These are phyloP conservation scores for Thalassiosira gravida DNA, from an alignment of 352 stramenopile genomes.

Conservation along the genomic window DNA sequence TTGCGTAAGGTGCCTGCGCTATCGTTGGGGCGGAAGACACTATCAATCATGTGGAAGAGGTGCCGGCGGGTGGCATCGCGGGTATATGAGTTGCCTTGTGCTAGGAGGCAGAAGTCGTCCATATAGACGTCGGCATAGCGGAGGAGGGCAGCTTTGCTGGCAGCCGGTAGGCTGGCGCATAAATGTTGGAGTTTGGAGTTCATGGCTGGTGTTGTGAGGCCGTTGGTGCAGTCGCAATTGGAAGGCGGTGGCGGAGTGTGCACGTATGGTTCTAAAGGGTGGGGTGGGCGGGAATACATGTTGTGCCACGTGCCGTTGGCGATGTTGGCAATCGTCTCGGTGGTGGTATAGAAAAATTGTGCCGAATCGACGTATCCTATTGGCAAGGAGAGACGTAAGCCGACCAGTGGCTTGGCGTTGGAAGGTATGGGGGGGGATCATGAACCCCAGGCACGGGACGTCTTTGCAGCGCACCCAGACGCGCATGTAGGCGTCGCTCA, in stretches of 20 bases:
- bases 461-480: constrained; percentile 16
- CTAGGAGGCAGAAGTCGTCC: too few species aligned
- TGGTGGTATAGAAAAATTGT: background rate
- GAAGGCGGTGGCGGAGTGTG: background rate
- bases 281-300: background rate
- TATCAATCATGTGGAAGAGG: background rate
- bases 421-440: background rate
- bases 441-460: background rate
- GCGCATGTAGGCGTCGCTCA: constrained; percentile 57
- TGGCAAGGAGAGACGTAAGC: background rate
- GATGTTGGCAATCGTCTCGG: background rate
- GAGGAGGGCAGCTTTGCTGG: background rate
- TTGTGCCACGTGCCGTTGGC: background rate
- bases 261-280: background rate
- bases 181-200: background rate
- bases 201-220: background rate
- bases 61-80: background rate
- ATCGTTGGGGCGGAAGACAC: background rate
- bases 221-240: background rate
- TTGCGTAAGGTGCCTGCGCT: background rate
- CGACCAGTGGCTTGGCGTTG: background rate
- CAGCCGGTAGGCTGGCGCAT: background rate
- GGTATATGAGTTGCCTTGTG: too few species aligned
- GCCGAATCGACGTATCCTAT: background rate
- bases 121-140: background rate